Base-by-base conservation (phyloP, 805 yeast species). In the Candida pini region DNA sequence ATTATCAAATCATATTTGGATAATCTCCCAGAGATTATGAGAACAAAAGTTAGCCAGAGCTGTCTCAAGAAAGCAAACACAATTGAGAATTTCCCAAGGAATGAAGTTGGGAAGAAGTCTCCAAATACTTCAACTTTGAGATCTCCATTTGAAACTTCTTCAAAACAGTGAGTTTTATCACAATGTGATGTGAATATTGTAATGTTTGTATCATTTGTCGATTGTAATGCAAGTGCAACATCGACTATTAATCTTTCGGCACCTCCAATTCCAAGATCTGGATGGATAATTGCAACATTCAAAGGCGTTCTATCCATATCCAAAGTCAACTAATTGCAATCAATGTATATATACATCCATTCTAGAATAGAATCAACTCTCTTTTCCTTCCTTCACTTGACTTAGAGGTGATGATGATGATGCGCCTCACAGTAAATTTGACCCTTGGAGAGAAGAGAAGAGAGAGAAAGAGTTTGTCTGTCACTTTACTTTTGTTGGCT, bases 161-260 rank as follows among this genome's bases (percentile, higher is more conserved):
- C 97, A 56, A 92, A 92, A 51, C 96, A 84, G 56, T 92, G 98
- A 2, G 63, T 55, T 37, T 58, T 69, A 56, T 92, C 96, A 59
- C 96, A 89, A 54, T 92, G 96, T 0, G 96, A 88, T 0, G 98
- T 90, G 60, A 70, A 87, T 5, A 89, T 69, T 2, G 69, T 67
- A 9, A 92, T 78, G 2, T 41, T 1, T 65, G 67, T 42, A 14
- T 30, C 21, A 5, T 79, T 78, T 20, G 66, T 58, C 3, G 75
- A 68, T 51, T 90, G 87, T 18, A 92, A 62, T 0, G 96, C 95
- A 3, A 87, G 65, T 0, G 97, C 98, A 3, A 95, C 88, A 60
- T 92, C 99, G 1, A 92, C 96, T 2, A 92, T 88, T n/a, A 94
- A 69, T 39, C 99, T 69, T 55, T 92, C 99, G 1, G 99, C 99